Percentiles rank a stretch among this genome's conserved stretches.
phyloP scores from a whole-genome alignment of 805 yeast species.

The Pichia deserticola region DNA sequence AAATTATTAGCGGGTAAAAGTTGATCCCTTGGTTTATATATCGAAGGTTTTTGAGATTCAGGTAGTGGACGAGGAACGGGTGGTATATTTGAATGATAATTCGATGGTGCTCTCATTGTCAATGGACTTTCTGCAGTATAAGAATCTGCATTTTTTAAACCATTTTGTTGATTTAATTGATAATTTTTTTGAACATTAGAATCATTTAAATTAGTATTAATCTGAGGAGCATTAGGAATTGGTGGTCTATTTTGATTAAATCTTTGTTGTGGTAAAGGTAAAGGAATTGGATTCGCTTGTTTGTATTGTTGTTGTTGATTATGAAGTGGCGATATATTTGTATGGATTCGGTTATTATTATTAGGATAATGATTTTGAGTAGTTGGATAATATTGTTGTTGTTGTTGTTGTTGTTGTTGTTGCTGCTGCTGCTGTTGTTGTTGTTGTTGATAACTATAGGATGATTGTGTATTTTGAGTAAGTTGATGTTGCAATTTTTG shows the following conservation, averaged over 20 bases:
- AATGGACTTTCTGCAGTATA: neutral
- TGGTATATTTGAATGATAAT: neutral
- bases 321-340: too few relatives aligned
- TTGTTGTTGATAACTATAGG: neutral
- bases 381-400: conserved; percentile 6
- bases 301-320: conserved; percentile 3
- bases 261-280: neutral
- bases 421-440: conserved; percentile 7
- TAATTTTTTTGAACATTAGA: neutral
- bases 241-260: neutral
- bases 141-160: neutral
- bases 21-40: neutral
- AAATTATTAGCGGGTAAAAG: conserved; percentile 3
- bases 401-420: conserved; percentile 12
- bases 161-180: neutral
- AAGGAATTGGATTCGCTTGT: neutral
- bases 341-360: neutral
- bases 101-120: neutral
- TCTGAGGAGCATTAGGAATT: neutral
- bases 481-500: conserved; percentile 10
- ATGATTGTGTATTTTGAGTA: neutral
- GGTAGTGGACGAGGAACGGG: neutral
- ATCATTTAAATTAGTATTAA: neutral
- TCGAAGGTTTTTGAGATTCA: neutral
- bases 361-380: neutral